Evolutionary conservation across 768 basidiomycete species (phyloP), one percentile per base, ranked within the genome.

Genomic region (Mycena haematopus): DNA sequence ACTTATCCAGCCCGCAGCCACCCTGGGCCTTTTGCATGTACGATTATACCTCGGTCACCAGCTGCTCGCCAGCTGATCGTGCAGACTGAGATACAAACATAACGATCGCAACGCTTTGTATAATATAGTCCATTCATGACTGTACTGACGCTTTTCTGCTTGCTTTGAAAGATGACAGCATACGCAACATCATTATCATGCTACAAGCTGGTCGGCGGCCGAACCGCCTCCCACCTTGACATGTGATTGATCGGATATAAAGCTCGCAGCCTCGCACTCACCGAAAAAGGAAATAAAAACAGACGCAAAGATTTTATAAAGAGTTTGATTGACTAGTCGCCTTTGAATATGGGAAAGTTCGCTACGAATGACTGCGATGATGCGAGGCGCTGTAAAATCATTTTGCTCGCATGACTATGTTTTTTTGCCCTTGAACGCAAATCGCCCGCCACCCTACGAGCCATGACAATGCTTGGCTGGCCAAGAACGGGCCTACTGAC

Each of bases 261-360:
- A n/a, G n/a, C n/a, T n/a, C n/a, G n/a, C n/a, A n/a, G n/a, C n/a
- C n/a, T n/a, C n/a, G n/a, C n/a, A n/a, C n/a, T n/a, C n/a, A n/a
- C n/a, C n/a, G n/a, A n/a, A n/a, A n/a, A n/a, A n/a, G n/a, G n/a
- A n/a, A n/a, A n/a, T n/a, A n/a, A n/a, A n/a, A n/a, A n/a, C n/a
- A n/a, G n/a, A n/a, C n/a, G n/a, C n/a, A n/a, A n/a, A n/a, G n/a
- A n/a, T n/a, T n/a, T n/a, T n/a, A n/a, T n/a, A n/a, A n/a, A n/a
- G n/a, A n/a, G n/a, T n/a, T n/a, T n/a, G n/a, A n/a, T n/a, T n/a
- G n/a, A n/a, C 11, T 49, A 36, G 19, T 60, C 58, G 24, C 49
- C 54, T 25, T 67, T 83, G 73, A 92, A 91, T 22, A 83, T 82
- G 5, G 91, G 90, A 74, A 93, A 93, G 69, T 87, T 92, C 33